These are phyloP conservation scores for Saposhnikovia divaricata DNA, from an alignment of 129 eudicot genomes.

Conservation along the genomic window DNA sequence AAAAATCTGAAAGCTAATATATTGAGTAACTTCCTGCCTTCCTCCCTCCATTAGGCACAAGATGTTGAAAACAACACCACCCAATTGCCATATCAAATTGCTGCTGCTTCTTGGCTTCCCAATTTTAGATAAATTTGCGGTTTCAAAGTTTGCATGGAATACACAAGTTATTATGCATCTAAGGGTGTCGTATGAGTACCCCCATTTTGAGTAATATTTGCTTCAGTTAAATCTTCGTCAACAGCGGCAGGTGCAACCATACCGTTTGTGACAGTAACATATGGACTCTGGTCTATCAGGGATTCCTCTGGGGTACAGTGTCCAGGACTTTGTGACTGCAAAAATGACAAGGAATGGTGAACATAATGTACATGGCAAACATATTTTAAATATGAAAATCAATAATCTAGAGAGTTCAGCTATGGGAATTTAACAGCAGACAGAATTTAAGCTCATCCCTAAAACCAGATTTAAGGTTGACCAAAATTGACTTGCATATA, in stretches of 20 bases:
- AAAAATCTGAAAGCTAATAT: neutral
- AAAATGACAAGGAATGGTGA: neutral
- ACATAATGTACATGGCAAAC: neutral
- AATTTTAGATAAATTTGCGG: neutral
- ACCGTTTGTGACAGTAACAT: conserved; percentile 55
- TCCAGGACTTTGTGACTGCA: conserved; percentile 27
- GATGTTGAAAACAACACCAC: neutral
- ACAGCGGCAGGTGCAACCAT: conserved; percentile 51
- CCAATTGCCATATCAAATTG: neutral
- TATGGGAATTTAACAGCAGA: neutral
- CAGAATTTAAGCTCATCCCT: neutral
- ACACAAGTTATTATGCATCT: conserved; percentile 17
- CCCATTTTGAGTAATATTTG: conserved; percentile 13
- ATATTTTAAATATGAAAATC: neutral
- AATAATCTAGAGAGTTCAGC: neutral
- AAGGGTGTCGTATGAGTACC: neutral
- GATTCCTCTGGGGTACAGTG: conserved; percentile 39
- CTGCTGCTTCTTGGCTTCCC: neutral
- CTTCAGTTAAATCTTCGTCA: conserved; percentile 21
- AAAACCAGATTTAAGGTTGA: neutral
- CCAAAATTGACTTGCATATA: neutral
- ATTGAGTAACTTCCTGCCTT: neutral
- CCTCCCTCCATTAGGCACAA: neutral
- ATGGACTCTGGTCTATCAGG: conserved; percentile 68
- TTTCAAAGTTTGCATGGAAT: neutral